Base-by-base conservation (phyloP, 108 stramenopile species). In the Bacterosira constricta region DNA sequence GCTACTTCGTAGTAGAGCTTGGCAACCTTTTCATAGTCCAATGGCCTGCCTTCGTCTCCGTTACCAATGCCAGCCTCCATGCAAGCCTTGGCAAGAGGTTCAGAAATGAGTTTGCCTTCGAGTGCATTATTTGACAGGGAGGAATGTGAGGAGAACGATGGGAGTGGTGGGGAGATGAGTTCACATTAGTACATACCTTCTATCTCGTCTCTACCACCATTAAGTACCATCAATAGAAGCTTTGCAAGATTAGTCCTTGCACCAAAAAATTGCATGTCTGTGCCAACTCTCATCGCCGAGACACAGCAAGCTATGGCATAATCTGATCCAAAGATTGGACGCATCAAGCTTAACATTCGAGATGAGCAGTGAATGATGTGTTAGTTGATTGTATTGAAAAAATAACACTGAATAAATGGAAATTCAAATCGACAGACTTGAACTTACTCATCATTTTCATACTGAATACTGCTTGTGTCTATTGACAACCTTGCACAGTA, bases 241-340 rank as follows among this genome's bases (percentile, higher is more conserved):
- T 89, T 89, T 11, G 79, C 85, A 51, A 89, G 67, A 56, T 89
- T 89, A 0, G 81, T 73, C 10, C 88, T 51, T 9, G 88, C 85
- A 15, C 88, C 88, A 74, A 89, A 89, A 49, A 86, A 89, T 57
- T 89, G 88, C 83, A 85, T 89, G 47, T 89, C 85, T 3, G 73
- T 75, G 0, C 88, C 88, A 30, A 67, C 46, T 36, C 85, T 63
- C 88, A 89, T 89, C 10, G 83, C 88, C 6, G 83, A 85, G 0
- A 89, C 88, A 51, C 88, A 89, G 70, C 88, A 89, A 12, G 88
- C 83, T 34, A 89, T 89, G 53, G 76, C 85, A 50, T 86, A 89
- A 50, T 89, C 88, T 3, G 67, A 66, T 18, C 88, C 88, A 57
- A 83, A 89, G 8, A 85, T 83, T 17, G 55, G 62, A 36, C 88